Evolutionary conservation across 2,329 filamentous ascomycete species (phyloP), one percentile per base, ranked within the genome.

Genomic region (Aspergillus sp.): DNA sequence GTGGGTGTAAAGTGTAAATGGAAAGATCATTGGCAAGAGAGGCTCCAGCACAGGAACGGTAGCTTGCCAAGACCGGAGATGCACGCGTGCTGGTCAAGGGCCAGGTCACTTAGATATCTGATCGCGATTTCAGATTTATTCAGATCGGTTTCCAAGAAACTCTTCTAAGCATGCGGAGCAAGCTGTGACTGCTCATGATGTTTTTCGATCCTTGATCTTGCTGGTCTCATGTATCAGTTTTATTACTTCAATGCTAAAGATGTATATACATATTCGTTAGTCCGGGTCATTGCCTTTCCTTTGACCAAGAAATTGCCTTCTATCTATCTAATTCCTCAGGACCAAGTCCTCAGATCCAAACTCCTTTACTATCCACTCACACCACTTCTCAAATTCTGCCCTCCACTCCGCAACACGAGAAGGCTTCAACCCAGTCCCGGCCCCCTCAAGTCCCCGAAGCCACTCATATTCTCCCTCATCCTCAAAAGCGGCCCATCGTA

Each of bases 401-500:
- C 53, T 60, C 61, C 61, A 63, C 28, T 60, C 43, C 2, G 9
- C 22, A 8, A 63, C 22, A 4, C 57, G 30, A n/a, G 43, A 45
- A 17, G 48, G 48, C 48, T 60, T 63, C 7, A 60, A 11, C 7
- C 48, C 50, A 46, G 43, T 47, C 1, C 45, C 34, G 11, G 5
- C 7, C 19, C 57, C 57, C n/a, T 53, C 51, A 4, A 63, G 28
- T 3, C 61, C 57, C 34, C 23, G 17, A 1, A 60, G 5, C 61
- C 61, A 63, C 54, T 49, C 53, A 3, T 13, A 7, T 7, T 63
- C 49, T 13, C 48, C 22, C 50, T 63, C 53, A 31, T 63, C 61
- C 56, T 63, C 54, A 57, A 63, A 63, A 2, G 61, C 61, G 17
- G 61, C 61, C 61, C 61, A 63, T 22, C 61, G 22, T 2, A 63